Evolutionary conservation across 768 basidiomycete species (phyloP).

Genomic region (Neoboletus brunneissimus): DNA sequence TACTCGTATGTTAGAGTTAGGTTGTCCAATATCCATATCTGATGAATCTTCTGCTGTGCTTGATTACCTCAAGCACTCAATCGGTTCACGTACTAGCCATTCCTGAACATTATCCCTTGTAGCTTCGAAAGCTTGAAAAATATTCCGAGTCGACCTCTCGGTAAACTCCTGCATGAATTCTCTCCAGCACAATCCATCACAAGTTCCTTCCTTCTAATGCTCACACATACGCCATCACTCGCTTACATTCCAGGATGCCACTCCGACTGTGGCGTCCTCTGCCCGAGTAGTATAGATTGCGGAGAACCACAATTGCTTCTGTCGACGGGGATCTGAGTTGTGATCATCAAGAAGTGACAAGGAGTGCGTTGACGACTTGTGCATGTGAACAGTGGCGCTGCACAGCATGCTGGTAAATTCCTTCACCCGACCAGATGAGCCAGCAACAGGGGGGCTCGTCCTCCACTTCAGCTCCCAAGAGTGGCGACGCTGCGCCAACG

Average conservation of each 20-base stretch:
- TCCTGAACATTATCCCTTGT: background rate
- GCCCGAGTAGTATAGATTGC: too few relatives aligned
- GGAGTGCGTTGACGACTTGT: too few relatives aligned
- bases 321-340: too few relatives aligned
- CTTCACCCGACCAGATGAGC: conserved; percentile 5
- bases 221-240: too few relatives aligned
- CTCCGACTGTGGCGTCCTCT: too few relatives aligned
- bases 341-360: too few relatives aligned
- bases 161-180: background rate
- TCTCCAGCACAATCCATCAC: background rate
- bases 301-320: too few relatives aligned
- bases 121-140: background rate
- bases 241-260: too few relatives aligned
- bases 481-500: background rate
- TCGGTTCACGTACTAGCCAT: background rate
- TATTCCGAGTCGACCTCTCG: too few relatives aligned
- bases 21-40: background rate
- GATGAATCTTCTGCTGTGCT: background rate
- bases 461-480: background rate
- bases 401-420: background rate
- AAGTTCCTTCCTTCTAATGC: too few relatives aligned
- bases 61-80: background rate
- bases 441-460: background rate
- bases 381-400: too few relatives aligned
- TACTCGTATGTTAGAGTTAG: background rate